Evolutionary conservation across 306 rosid species (phyloP).

Genomic region (Cucurbita pepo): DNA sequence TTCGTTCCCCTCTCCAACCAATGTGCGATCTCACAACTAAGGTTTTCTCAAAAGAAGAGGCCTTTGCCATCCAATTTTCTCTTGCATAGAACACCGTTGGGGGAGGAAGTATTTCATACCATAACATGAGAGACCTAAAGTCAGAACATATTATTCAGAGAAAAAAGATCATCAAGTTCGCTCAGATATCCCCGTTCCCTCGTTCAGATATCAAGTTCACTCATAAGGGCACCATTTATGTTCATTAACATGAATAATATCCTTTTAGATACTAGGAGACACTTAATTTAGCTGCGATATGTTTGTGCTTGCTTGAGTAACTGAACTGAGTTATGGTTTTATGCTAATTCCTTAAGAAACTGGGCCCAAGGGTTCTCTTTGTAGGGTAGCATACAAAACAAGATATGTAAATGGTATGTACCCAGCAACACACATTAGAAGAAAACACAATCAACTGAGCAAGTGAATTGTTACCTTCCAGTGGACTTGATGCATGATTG

Average conservation of each 20-base stretch:
- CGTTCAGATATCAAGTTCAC: too few relatives aligned
- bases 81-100: not conserved
- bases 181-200: not conserved
- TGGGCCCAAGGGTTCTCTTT: not conserved
- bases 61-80: not conserved
- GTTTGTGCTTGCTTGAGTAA: not conserved
- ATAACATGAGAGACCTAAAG: too few relatives aligned
- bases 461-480: constrained; percentile 40
- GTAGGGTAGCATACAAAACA: not conserved
- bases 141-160: not conserved
- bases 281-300: not conserved
- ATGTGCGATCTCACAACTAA: too few relatives aligned
- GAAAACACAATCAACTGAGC: not conserved
- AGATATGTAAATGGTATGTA: not conserved
- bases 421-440: not conserved
- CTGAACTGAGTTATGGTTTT: not conserved
- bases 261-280: not conserved
- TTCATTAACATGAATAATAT: not conserved
- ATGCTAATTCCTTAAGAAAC: not conserved
- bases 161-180: not conserved
- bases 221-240: too few relatives aligned
- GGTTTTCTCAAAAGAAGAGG: too few relatives aligned
- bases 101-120: too few relatives aligned
- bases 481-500: constrained; percentile 62
- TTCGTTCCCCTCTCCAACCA: too few relatives aligned